These are phyloP conservation scores for Didymellaceae sp. DNA, from an alignment of 2,329 filamentous ascomycete genomes.

Conservation along the genomic window DNA sequence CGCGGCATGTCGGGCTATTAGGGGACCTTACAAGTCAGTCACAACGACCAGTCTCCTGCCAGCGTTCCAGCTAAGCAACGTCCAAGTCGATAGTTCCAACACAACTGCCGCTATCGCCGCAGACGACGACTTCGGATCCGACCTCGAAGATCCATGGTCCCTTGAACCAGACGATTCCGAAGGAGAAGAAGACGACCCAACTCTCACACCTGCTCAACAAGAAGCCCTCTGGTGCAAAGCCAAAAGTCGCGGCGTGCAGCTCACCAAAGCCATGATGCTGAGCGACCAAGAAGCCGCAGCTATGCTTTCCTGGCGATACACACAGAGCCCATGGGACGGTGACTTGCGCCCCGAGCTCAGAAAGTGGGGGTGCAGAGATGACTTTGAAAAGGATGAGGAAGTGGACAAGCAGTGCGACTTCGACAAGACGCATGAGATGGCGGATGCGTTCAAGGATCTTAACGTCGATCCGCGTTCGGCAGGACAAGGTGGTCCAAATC, in stretches of 20 bases:
- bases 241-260: constrained; percentile 9
- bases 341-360: constrained; percentile 13
- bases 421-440: constrained; percentile 5
- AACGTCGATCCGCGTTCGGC: constrained; percentile 8
- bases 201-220: not conserved
- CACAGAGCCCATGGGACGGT: constrained; percentile 17
- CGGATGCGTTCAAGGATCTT: constrained; percentile 11
- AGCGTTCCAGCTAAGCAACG: not conserved
- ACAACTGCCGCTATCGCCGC: not conserved
- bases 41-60: not conserved
- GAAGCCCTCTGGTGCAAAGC: constrained; percentile 44
- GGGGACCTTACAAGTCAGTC: not conserved
- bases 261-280: constrained; percentile 21
- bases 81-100: not conserved
- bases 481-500: constrained; percentile 12
- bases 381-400: not conserved
- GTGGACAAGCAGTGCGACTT: constrained; percentile 15
- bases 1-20: constrained; percentile 1
- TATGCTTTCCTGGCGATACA: constrained; percentile 11
- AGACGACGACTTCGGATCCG: not conserved
- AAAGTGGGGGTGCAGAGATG: constrained; percentile 20
- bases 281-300: constrained; percentile 11
- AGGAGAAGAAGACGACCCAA: not conserved
- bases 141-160: not conserved
- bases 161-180: not conserved